These are phyloP conservation scores for Iris pallida DNA, from an alignment of 116 monocot species.

Conservation along the genomic window DNA sequence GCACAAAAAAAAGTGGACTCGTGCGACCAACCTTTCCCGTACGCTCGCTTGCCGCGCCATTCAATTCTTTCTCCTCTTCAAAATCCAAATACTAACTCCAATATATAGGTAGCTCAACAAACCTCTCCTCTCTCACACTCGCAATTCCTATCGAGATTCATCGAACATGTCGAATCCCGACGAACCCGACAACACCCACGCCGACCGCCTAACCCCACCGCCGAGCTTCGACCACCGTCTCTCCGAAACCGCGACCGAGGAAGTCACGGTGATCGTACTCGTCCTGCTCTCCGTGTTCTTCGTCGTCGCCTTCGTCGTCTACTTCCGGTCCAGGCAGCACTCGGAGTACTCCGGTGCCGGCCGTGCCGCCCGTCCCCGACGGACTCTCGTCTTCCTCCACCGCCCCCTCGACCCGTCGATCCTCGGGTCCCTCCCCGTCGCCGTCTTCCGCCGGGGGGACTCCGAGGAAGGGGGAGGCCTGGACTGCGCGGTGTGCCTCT, in stretches of 20 bases:
- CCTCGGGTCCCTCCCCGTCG: slow-evolving; percentile 15
- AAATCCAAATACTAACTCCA: no score
- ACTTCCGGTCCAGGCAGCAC: slow-evolving; percentile 7
- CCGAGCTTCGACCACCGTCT: no score
- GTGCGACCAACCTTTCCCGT: no score
- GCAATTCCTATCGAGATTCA: no score
- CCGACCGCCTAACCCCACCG: background rate
- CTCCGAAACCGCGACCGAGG: background rate
- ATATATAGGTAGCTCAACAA: no score
- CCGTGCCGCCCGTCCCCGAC: background rate
- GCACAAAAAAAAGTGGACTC: no score
- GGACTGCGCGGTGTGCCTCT: slow-evolving; percentile 27
- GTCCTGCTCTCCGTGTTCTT: slow-evolving; percentile 7
- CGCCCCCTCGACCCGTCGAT: slow-evolving; percentile 11
- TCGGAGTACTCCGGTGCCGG: slow-evolving; percentile 1
- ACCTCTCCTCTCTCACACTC: no score
- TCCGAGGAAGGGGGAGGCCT: slow-evolving; percentile 1
- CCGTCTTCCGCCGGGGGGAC: background rate
- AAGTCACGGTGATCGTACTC: background rate
- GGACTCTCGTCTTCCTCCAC: background rate
- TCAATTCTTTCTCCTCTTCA: no score
- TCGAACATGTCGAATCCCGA: slow-evolving; percentile 1
- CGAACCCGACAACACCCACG: background rate
- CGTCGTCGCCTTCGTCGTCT: slow-evolving; percentile 5
- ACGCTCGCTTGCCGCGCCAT: no score